These are phyloP conservation scores for Annulohypoxylon maeteangense DNA, from an alignment of 495 filamentous ascomycete genomes.

Conservation along the genomic window DNA sequence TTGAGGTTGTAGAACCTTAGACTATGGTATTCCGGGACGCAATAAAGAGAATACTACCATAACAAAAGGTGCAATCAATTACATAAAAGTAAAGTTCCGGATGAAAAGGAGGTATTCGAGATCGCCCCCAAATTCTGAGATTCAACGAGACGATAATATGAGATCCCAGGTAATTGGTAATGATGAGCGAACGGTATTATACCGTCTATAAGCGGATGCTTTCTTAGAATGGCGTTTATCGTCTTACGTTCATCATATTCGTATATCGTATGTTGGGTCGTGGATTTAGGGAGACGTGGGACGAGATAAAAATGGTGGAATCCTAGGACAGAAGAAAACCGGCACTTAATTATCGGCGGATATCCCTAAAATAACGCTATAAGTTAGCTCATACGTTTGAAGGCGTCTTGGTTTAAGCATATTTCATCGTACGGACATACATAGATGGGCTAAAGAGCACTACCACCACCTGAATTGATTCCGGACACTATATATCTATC, in stretches of 20 bases:
- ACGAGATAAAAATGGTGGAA: background rate
- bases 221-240: background rate
- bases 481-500: slow-evolving; percentile 1
- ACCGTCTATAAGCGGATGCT: background rate
- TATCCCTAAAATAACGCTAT: background rate
- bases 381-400: background rate
- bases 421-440: background rate
- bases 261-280: background rate
- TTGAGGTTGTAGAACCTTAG: background rate
- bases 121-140: background rate
- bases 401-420: background rate
- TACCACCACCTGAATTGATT: background rate
- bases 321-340: background rate
- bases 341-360: background rate
- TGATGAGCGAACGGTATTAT: background rate
- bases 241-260: background rate
- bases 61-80: background rate
- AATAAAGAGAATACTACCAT: background rate
- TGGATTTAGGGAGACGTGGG: background rate
- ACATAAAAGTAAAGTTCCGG: background rate
- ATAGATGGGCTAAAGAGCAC: background rate
- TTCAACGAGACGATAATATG: background rate
- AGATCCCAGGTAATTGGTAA: background rate
- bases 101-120: background rate
- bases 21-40: background rate